Base-by-base conservation (phyloP, 164 flowering plant species). In the Vitis labrusca region DNA sequence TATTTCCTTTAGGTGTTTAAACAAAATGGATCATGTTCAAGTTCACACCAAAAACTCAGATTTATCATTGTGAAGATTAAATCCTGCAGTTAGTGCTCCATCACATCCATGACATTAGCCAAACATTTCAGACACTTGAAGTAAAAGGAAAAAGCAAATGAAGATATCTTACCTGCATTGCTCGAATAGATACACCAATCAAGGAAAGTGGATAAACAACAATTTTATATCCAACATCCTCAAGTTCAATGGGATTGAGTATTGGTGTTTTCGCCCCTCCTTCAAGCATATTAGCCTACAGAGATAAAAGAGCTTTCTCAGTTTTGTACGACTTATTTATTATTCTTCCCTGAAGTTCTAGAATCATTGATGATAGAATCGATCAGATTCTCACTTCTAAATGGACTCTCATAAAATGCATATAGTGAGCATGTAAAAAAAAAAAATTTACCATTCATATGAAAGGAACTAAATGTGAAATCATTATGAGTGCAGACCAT, bases 231-330 rank as follows among this genome's bases (percentile, higher is more conserved):
- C 97, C 99, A 77, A 89, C 48, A 50, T 88, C 95, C 65, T 88
- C 96, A 66, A 95, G 92, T 75, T 95, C 99, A 62, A 77, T 76
- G 50, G 96, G 99, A 73, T 62, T 85, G 53, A 92, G 82, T 62
- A 95, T 91, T 61, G 99, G 99, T 64, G 98, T 88, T 81, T 89
- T 92, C 0, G 98, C 99, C 13, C 98, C 99, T 76, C 98, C 98
- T 91, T 95, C 98, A 78, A 95, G 99, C 99, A 95, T 95, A 76
- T 91, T 95, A 54, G 92, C 97, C 99, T 94, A 72, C 74, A 78
- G 16, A 8, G 66, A 68, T 51, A 37, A 54, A 66, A 66, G 53
- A 59, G 51, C 59, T 44, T 57, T n/a, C 48, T 69, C 51, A 69
- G 30, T 62, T 23, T n/a, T 6, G 7, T 13, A 64, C 7, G 67